Evolutionary conservation across 176 grass and related monocot genomes (phyloP), one percentile per base, ranked within the genome.

Genomic region (Rhipidocladum racemiflorum): DNA sequence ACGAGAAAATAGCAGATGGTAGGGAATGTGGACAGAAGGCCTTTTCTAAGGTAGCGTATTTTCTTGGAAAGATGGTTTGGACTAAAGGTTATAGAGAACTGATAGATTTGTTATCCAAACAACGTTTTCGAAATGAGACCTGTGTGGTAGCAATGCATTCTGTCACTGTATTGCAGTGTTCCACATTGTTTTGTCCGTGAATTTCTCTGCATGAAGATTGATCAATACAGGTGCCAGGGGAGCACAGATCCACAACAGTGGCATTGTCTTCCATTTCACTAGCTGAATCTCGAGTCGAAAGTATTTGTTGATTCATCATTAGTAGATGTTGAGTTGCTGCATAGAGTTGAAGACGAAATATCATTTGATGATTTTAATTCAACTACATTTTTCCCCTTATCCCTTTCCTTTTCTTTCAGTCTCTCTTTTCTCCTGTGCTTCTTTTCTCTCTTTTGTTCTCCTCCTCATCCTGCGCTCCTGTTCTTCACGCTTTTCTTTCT

Each of bases 351-450:
- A 25, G 72, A 79, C 50, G 76, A 87, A 70, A 56, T 48, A 69
- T 79, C 73, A 4, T 63, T 9, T 57, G 68, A 45, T 61, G 90
- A 81, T 83, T 93, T 89, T n/a, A 24, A 48, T 66, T 89, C 84
- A 61, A 60, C 34, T 74, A 87, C 15, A 8, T 45, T 88, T 76
- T 80, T 83, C 21, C 90, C 93, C 39, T 86, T 92, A 27, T 90
- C 83, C 62, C 77, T 91, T 76, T 85, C 95, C 88, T 95, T 98
- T 79, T 86, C 92, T 88, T 95, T 95, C 53, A 95, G 67, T 67
- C 89, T 98, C 69, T 95, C 92, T 93, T 95, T 98, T 85, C 92
- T 94, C 61, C 92, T 89, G 81, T 83, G 82, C 76, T 98, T 98
- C 84, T 98, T 98, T 88, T 81, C 90, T 87, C 76, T 98, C 95